Conservation (phyloP, 2,329 filamentous ascomycete species). For the Graphilbum ipis-grandicollis region DNA sequence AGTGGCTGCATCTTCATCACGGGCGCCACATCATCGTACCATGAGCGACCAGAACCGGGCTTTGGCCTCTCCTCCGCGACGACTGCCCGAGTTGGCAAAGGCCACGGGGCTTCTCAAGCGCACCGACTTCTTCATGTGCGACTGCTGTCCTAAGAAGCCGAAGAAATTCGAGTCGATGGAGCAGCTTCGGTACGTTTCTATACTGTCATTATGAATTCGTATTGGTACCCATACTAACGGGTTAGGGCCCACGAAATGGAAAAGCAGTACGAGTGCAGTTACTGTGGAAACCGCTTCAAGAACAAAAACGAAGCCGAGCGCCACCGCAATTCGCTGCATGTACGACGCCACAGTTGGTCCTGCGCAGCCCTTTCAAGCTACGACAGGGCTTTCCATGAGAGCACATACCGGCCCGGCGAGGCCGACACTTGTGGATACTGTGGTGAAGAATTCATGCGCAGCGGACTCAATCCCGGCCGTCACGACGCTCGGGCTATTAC, state of each 20-base stretch:
- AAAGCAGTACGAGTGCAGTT: slow-evolving; percentile 89
- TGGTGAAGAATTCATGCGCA: slow-evolving; percentile 65
- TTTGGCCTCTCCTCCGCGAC: slow-evolving; percentile 28
- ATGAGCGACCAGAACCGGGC: slow-evolving; percentile 23
- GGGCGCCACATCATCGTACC: slow-evolving; percentile 25
- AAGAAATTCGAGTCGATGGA: slow-evolving; percentile 82
- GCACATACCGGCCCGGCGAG: slow-evolving; percentile 45
- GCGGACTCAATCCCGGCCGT: slow-evolving; percentile 21
- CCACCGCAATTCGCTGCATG: slow-evolving; percentile 87
- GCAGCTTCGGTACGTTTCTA: slow-evolving; percentile 60
- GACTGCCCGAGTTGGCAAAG: slow-evolving; percentile 26
- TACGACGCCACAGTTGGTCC: slow-evolving; percentile 89
- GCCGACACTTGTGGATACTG: slow-evolving; percentile 87
- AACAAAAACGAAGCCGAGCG: slow-evolving; percentile 98
- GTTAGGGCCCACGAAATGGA: slow-evolving; percentile 72
- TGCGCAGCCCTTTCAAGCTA: slow-evolving; percentile 70
- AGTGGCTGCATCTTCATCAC: no score
- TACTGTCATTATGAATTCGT: no score
- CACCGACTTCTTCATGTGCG: slow-evolving; percentile 46
- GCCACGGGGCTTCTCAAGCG: slow-evolving; percentile 26
- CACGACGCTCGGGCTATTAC: slow-evolving; percentile 32
- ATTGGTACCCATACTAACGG: neutral
- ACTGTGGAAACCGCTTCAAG: slow-evolving; percentile 91
- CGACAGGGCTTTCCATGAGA: slow-evolving; percentile 75
- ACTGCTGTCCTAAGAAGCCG: slow-evolving; percentile 93